Base-by-base conservation (phyloP, 371 early-diverging fungal species). In the Sporodiniella umbellata region DNA sequence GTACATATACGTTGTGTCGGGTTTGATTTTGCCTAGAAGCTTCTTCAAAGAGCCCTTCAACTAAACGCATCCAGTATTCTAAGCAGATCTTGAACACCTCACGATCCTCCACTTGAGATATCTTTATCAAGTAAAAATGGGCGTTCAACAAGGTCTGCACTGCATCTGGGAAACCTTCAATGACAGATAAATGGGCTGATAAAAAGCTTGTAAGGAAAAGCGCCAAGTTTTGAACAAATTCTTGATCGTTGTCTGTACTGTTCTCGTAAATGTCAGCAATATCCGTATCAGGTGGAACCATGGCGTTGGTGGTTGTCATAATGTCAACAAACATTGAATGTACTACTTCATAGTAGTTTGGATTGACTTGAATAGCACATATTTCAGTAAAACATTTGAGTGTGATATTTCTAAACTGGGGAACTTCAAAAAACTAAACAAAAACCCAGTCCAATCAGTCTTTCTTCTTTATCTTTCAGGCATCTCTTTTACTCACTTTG, bases 21-120 rank as follows among this genome's bases (percentile, higher is more conserved):
- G 8, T 19, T 7, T 21, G 25, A 15, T 51, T 48, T 70, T 60
- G 90, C 91, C 54, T 44, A 58, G 85, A 85, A 2, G 83, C 78
- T 63, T 93, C 93, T 30, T 92, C 87, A 63, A 88, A 93, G 21
- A 93, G 70, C 50, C 86, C 90, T 17, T 85, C 80, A n/a, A 91
- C 96, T 60, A 98, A 69, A 51, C 90, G 86, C 31, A 85, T 79
- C 96, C 98, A 98, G 70, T 96, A 98, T 70, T 98, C 99, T 42
- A 99, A 73, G 63, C 96, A 95, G 39, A 94, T 88, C 81, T 98
- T 98, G 85, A 98, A 98, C 33, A 98, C 79, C 64, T 99, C 99
- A 40, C 96, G 87, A 60, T 98, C 98, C 39, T 93, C 86, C 11
- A 98, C 93, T 40, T 79, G 77, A 3, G 97, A 93, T 31, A 98